phyloP scores from a whole-genome alignment of 371 early-diverging fungal genomes.

The Saksenaea vasiformis region DNA sequence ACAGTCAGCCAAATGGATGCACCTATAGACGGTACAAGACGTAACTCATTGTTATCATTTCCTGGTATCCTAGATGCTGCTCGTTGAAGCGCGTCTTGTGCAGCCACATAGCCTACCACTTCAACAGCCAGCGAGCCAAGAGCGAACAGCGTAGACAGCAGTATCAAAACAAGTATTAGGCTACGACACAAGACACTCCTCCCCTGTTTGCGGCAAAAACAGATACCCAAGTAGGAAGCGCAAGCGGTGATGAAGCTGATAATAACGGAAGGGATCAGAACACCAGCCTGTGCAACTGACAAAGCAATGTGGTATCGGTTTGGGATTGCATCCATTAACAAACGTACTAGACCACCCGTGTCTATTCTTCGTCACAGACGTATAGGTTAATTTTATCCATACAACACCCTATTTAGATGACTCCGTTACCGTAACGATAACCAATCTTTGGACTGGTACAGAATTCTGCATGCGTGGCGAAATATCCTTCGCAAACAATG shows the following conservation, averaged over 20 bases:
- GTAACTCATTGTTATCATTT: not conserved
- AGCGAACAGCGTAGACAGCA: slow-evolving; percentile 7
- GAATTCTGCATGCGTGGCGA: not conserved
- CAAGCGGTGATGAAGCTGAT: slow-evolving; percentile 5
- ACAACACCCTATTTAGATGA: not conserved
- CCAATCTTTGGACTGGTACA: slow-evolving; percentile 15
- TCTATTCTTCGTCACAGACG: not conserved
- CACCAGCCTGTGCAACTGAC: slow-evolving; percentile 17
- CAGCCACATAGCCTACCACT: slow-evolving; percentile 10
- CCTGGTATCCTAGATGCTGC: slow-evolving; percentile 12
- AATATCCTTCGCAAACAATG: slow-evolving; percentile 12
- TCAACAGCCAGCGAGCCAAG: slow-evolving; percentile 12
- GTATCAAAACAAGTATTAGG: not conserved
- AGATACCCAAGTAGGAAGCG: not conserved
- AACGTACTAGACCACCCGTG: slow-evolving; percentile 4
- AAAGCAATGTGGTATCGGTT: slow-evolving; percentile 8
- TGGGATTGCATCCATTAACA: slow-evolving; percentile 13
- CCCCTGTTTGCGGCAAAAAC: not conserved
- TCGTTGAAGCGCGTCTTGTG: not conserved
- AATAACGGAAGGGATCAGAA: slow-evolving; percentile 15
- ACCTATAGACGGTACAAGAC: slow-evolving; percentile 3
- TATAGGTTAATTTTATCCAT: not conserved
- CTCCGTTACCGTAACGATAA: slow-evolving; percentile 14
- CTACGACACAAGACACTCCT: not conserved
- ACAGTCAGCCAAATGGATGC: slow-evolving; percentile 18